Evolutionary conservation across 2,329 filamentous ascomycete genomes (phyloP).

Genomic region (Chaetomium globosum): DNA sequence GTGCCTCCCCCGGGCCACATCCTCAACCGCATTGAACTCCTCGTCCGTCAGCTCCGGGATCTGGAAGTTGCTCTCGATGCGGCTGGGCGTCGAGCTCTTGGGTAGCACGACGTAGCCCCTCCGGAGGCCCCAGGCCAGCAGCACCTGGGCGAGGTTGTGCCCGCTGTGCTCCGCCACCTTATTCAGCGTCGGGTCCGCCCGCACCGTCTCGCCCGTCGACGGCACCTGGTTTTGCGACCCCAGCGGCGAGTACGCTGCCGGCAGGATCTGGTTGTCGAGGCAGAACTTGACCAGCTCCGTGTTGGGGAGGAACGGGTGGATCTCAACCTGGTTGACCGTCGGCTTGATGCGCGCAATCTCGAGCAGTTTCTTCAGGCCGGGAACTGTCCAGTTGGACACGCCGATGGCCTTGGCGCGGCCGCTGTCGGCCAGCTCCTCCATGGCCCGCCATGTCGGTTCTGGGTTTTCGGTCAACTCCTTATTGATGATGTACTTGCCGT

Average conservation of each 20-base stretch:
- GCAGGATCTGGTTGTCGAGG: slow-evolving; percentile 54
- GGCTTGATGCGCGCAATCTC: slow-evolving; percentile 52
- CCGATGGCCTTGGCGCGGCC: slow-evolving; percentile 61
- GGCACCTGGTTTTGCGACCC: slow-evolving; percentile 71
- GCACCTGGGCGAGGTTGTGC: slow-evolving; percentile 61
- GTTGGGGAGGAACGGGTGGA: slow-evolving; percentile 53
- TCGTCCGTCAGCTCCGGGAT: slow-evolving; percentile 58
- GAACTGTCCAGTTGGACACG: slow-evolving; percentile 60
- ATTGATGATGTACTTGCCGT: slow-evolving; percentile 54
- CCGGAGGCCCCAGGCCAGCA: slow-evolving; percentile 67
- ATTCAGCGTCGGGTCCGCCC: slow-evolving; percentile 61
- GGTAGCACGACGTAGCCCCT: slow-evolving; percentile 69
- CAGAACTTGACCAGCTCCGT: slow-evolving; percentile 57
- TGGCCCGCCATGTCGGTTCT: slow-evolving; percentile 60
- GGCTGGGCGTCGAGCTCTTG: slow-evolving; percentile 68
- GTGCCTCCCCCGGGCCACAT: slow-evolving; percentile 66
- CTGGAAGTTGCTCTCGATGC: slow-evolving; percentile 67
- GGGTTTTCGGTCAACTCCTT: slow-evolving; percentile 68
- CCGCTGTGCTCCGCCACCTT: slow-evolving; percentile 60
- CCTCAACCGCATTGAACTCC: slow-evolving; percentile 64
- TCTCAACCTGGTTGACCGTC: slow-evolving; percentile 55
- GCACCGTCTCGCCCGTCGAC: slow-evolving; percentile 66
- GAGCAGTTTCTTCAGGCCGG: slow-evolving; percentile 58
- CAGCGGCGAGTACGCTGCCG: slow-evolving; percentile 55
- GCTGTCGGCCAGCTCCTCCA: slow-evolving; percentile 60